Percentiles rank a stretch among this genome's conserved stretches.
These are phyloP conservation scores for Sphaerobolus stellatus DNA, from an alignment of 1,284 basidiomycete genomes.

Conservation along the genomic window DNA sequence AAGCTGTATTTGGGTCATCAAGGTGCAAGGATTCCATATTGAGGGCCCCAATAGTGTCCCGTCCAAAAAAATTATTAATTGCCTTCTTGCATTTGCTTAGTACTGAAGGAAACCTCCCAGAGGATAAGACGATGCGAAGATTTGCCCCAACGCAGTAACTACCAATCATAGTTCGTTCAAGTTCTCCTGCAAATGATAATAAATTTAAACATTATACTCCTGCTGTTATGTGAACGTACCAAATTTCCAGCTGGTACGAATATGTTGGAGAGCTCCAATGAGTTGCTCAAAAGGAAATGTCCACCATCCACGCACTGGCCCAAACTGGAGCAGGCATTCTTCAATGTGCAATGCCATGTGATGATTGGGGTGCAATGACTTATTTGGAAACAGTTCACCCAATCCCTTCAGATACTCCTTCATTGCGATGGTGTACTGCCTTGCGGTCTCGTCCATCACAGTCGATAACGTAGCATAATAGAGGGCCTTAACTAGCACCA, in stretches of 20 bases:
- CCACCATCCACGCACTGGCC: constrained; percentile 38
- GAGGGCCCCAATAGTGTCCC: too few relatives aligned
- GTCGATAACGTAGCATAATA: constrained; percentile 16
- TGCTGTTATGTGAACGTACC: not conserved
- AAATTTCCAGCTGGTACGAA: constrained; percentile 20
- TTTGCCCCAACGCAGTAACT: too few relatives aligned
- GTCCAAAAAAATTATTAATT: too few relatives aligned
- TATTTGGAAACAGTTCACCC: constrained; percentile 20
- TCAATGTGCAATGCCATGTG: constrained; percentile 33
- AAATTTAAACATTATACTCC: too few relatives aligned
- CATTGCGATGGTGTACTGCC: constrained; percentile 17
- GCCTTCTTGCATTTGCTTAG: too few relatives aligned
- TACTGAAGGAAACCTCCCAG: too few relatives aligned
- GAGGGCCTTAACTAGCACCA: constrained; percentile 28
- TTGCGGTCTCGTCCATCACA: constrained; percentile 9
- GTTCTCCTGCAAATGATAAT: not conserved
- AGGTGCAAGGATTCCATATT: too few relatives aligned
- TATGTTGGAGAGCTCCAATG: constrained; percentile 29
- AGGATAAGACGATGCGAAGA: too few relatives aligned
- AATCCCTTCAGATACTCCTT: constrained; percentile 24
- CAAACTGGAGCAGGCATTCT: constrained; percentile 34
- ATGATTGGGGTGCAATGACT: constrained; percentile 17
- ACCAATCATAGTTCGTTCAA: not conserved
- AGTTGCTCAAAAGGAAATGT: constrained; percentile 35
- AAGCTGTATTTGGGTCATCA: too few relatives aligned